A percentile compares a stretch with the other conserved stretches of the same genome.
These are phyloP conservation scores for Trichosanthes cucumerina DNA, from an alignment of 306 rosid species.

Conservation along the genomic window DNA sequence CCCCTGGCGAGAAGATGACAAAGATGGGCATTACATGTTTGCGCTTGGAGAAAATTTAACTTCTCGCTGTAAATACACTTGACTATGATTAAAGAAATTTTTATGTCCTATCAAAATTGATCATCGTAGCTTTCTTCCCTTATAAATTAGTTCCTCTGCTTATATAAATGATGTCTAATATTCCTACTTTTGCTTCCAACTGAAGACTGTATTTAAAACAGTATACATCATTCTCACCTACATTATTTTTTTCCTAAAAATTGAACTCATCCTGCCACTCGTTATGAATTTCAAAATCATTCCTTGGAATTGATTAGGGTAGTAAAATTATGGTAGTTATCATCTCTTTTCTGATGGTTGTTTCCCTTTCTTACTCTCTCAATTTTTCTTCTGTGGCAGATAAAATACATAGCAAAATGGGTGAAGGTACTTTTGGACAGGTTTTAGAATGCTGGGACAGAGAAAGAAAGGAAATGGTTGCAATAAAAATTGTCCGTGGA, in stretches of 20 bases:
- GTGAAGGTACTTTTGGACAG: constrained; percentile 98
- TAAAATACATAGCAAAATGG: constrained; percentile 85
- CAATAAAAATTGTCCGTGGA: constrained; percentile 85
- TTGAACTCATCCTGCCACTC: neutral
- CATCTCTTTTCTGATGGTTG: neutral
- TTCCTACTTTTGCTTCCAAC: neutral
- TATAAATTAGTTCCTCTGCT: neutral
- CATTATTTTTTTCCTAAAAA: neutral
- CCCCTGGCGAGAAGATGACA: constrained; percentile 97
- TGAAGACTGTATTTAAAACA: neutral
- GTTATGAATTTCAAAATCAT: neutral
- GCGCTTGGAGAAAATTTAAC: constrained; percentile 96
- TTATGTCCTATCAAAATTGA: neutral
- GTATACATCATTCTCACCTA: neutral
- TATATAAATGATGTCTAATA: neutral
- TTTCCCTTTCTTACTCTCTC: neutral
- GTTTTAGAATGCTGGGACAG: constrained; percentile 97
- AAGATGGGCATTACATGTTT: constrained; percentile 99
- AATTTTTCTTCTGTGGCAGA: constrained; percentile 32
- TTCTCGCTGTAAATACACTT: constrained; percentile 94
- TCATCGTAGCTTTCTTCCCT: neutral
- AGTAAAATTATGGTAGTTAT: neutral
- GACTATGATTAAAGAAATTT: constrained; percentile 38
- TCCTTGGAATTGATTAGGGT: neutral
- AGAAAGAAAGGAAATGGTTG: constrained; percentile 86